Percentiles rank a stretch among this genome's conserved stretches.
Conservation (phyloP, 208 protist genomes). For the Lotmaria passim region DNA sequence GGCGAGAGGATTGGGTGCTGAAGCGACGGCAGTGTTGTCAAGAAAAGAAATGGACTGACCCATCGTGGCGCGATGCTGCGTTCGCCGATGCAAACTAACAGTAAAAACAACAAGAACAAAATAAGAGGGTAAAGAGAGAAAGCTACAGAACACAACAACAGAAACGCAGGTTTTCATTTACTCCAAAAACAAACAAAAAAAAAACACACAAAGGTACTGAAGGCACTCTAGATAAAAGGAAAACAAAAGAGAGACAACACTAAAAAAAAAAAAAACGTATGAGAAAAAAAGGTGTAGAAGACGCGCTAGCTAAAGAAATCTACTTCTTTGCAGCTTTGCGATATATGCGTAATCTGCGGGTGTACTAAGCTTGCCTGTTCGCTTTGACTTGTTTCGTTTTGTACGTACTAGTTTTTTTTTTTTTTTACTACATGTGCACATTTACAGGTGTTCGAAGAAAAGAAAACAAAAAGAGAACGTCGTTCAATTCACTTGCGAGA, state of each 20-base stretch:
- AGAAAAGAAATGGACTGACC: constrained; percentile 9
- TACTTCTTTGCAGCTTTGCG: no score
- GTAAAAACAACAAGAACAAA: not conserved
- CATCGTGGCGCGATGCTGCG: constrained; percentile 1
- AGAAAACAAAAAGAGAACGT: not conserved
- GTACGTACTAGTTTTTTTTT: no score
- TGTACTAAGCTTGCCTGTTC: no score
- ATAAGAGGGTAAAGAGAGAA: not conserved
- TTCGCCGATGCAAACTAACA: not conserved
- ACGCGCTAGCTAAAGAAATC: no score
- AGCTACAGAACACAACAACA: not conserved
- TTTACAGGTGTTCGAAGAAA: no score
- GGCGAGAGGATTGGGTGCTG: not conserved
- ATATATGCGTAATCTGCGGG: no score
- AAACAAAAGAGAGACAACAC: not conserved
- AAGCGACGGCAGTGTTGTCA: not conserved
- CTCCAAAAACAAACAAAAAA: not conserved
- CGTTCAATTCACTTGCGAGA: not conserved
- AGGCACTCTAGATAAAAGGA: not conserved
- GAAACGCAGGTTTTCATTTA: not conserved
- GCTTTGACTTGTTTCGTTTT: no score
- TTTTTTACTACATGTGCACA: no score
- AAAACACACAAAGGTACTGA: no score
- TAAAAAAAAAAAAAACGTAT: not conserved
- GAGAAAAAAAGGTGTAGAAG: not conserved